Conservation (phyloP, 768 basidiomycete genomes). For the Russula emetica region DNA sequence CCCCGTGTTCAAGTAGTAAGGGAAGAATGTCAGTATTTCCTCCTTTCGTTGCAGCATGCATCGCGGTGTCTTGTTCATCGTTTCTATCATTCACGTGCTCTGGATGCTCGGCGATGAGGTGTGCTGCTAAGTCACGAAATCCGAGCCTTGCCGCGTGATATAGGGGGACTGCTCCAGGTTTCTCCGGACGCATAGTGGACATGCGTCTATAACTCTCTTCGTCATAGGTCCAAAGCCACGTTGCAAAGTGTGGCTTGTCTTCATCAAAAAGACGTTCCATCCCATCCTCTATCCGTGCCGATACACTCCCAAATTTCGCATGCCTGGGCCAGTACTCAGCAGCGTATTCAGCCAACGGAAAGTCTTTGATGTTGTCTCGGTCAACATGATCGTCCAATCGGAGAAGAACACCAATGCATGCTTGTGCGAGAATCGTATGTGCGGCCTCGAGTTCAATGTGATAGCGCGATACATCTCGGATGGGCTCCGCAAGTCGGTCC, state of each 20-base stretch:
- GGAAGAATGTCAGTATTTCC: not conserved
- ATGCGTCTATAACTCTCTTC: not conserved
- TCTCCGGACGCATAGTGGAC: not conserved
- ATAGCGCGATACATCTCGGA: not conserved
- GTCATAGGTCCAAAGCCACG: not conserved
- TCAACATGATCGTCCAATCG: not conserved
- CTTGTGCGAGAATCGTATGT: not conserved
- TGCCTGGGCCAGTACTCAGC: not conserved
- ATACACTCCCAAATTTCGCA: not conserved
- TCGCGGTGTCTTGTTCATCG: not conserved
- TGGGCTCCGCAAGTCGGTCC: not conserved
- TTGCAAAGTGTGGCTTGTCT: not conserved
- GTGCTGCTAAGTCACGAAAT: not conserved
- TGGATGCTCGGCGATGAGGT: not conserved
- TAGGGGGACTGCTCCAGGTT: not conserved
- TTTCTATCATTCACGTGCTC: not conserved
- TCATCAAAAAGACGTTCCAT: not conserved
- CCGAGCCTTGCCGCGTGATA: not conserved
- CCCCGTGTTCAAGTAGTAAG: not conserved
- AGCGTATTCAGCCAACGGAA: not conserved
- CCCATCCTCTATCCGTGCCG: not conserved
- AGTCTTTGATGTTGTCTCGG: not conserved
- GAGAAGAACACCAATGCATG: not conserved
- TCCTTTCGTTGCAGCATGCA: not conserved
- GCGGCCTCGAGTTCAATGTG: not conserved